Percentiles rank a stretch among this genome's conserved stretches.
phyloP scores from a whole-genome alignment of 148 eudicot species.

The Cornus suecica region DNA sequence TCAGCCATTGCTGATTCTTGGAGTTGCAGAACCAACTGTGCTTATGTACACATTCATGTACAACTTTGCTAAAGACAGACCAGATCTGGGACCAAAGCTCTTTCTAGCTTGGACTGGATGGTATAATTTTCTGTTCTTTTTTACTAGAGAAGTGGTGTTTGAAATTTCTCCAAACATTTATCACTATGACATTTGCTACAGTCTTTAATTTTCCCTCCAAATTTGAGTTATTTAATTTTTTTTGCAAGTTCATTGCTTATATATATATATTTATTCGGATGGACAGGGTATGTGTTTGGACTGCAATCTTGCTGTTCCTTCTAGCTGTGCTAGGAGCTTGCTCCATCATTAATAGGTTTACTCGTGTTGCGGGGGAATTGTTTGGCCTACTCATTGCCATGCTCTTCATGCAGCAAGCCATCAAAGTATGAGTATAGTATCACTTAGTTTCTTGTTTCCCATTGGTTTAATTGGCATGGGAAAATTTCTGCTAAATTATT shows the following conservation, averaged over 20 bases:
- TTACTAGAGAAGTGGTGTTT: neutral
- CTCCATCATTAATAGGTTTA: slow-evolving; percentile 75
- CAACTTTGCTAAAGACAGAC: slow-evolving; percentile 67
- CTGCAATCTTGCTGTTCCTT: slow-evolving; percentile 62
- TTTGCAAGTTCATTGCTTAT: neutral
- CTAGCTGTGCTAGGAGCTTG: slow-evolving; percentile 85
- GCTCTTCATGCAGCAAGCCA: slow-evolving; percentile 92
- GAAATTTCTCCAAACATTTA: neutral
- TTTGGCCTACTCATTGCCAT: slow-evolving; percentile 84
- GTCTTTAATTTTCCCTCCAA: neutral
- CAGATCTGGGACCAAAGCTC: slow-evolving; percentile 65
- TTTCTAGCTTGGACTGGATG: slow-evolving; percentile 91
- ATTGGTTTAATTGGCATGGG: neutral
- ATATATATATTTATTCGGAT: too few species aligned
- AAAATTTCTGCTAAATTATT: neutral
- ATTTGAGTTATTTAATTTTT: neutral
- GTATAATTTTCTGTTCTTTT: slow-evolving; percentile 30
- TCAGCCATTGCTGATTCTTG: slow-evolving; percentile 82
- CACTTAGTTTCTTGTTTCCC: neutral
- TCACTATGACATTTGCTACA: neutral
- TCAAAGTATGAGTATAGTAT: slow-evolving; percentile 41
- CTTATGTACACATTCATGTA: slow-evolving; percentile 86
- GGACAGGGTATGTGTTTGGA: slow-evolving; percentile 91
- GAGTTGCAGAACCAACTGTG: slow-evolving; percentile 89
- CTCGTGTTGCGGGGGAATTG: slow-evolving; percentile 82